phyloP scores from a whole-genome alignment of 768 basidiomycete species.

The Rickenella mellea region DNA sequence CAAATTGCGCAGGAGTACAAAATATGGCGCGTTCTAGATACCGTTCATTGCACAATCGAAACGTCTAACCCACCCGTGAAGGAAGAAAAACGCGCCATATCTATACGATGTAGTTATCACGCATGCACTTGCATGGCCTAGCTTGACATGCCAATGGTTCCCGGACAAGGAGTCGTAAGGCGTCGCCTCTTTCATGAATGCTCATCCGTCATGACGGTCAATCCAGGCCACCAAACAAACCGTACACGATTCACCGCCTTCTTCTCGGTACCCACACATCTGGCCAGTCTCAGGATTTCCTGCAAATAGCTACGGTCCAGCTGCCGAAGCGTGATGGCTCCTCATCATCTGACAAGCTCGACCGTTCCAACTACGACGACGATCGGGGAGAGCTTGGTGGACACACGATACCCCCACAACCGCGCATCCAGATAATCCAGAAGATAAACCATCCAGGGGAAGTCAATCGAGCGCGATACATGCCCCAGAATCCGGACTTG shows the following conservation, averaged over 20 bases:
- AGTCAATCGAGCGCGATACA: constrained; percentile 95
- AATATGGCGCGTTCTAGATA: constrained; percentile 54
- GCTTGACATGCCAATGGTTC: constrained; percentile 97
- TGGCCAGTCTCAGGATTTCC: constrained; percentile 85
- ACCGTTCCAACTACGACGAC: constrained; percentile 77
- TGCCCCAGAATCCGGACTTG: constrained; percentile 97
- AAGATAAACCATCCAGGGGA: constrained; percentile 93
- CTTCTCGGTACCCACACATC: constrained; percentile 98
- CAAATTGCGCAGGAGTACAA: constrained; percentile 60
- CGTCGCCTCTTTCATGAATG: background rate
- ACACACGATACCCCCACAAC: constrained; percentile 73
- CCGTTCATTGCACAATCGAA: background rate
- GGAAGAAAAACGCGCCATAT: constrained; percentile 97
- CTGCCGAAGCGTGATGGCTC: constrained; percentile 76
- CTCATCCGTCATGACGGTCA: background rate
- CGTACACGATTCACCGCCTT: constrained; percentile 91
- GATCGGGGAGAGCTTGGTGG: constrained; percentile 93
- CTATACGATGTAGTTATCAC: constrained; percentile 97
- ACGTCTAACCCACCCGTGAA: constrained; percentile 17
- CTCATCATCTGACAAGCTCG: constrained; percentile 68
- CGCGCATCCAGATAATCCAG: constrained; percentile 85
- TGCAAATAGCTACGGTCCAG: constrained; percentile 91
- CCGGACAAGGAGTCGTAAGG: constrained; percentile 91
- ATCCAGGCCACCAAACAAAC: constrained; percentile 75
- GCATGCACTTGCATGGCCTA: constrained; percentile 97